Percentiles rank a stretch among this genome's conserved stretches.
phyloP scores from a whole-genome alignment of 176 grass and related monocot genomes.

The Paspalum vaginatum region DNA sequence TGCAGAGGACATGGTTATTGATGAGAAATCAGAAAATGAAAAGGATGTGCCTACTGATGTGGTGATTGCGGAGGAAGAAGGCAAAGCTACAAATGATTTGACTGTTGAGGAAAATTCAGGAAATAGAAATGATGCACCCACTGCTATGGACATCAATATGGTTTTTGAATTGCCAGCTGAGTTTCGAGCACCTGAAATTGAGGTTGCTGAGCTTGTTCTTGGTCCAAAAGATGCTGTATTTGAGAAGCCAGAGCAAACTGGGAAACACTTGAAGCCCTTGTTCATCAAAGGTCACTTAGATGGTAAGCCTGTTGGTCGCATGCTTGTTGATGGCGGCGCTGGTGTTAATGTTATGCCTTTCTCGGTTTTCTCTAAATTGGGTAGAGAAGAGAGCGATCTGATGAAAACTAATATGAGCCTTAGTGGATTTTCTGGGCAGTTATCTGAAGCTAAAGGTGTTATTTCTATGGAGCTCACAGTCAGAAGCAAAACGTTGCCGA shows the following conservation, averaged over 20 bases:
- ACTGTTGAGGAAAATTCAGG: not conserved
- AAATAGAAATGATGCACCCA: not conserved
- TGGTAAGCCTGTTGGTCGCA: slow-evolving; percentile 15
- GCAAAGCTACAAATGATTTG: not conserved
- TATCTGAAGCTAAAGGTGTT: not conserved
- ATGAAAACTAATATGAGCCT: slow-evolving; percentile 5
- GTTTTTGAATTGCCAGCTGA: not conserved
- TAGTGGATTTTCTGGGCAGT: not conserved
- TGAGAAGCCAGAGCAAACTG: not conserved
- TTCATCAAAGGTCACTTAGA: not conserved
- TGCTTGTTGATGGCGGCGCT: not conserved
- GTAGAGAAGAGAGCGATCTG: not conserved
- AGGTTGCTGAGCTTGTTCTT: not conserved
- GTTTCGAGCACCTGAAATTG: not conserved
- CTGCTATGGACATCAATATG: not conserved
- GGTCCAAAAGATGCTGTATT: not conserved
- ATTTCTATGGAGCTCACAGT: not conserved
- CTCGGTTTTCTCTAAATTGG: not conserved
- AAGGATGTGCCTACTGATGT: not conserved
- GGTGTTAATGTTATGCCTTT: not conserved
- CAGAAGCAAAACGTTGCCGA: not conserved
- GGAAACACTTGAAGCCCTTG: not conserved
- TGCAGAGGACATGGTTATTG: not conserved
- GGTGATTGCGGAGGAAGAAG: not conserved
- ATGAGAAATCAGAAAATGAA: not conserved